phyloP scores from a whole-genome alignment of 805 yeast species.

The Metschnikowia chrysomelidarum region DNA sequence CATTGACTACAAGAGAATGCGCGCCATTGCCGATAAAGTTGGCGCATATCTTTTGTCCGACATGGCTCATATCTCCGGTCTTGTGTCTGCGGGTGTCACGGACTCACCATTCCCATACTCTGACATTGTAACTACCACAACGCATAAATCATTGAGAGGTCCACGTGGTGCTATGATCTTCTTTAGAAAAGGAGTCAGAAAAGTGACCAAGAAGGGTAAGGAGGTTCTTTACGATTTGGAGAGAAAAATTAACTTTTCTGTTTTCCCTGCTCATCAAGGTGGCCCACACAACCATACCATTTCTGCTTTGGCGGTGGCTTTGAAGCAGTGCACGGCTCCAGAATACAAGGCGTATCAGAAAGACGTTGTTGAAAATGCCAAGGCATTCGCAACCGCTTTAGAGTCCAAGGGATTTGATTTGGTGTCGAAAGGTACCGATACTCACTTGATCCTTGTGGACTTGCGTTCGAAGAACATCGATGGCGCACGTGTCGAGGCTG shows the following conservation, averaged over 20 bases:
- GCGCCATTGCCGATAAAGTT: slow-evolving; percentile 84
- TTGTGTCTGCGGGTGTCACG: slow-evolving; percentile 91
- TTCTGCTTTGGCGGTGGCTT: slow-evolving; percentile 92
- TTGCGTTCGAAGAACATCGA: slow-evolving; percentile 78
- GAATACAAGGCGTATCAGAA: slow-evolving; percentile 86
- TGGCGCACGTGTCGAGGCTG: slow-evolving; percentile 94
- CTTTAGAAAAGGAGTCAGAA: slow-evolving; percentile 91
- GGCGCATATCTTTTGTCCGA: slow-evolving; percentile 92
- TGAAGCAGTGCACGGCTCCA: slow-evolving; percentile 86
- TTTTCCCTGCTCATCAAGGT: slow-evolving; percentile 99
- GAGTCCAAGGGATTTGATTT: slow-evolving; percentile 63
- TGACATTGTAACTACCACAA: slow-evolving; percentile 96
- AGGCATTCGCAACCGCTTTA: slow-evolving; percentile 70
- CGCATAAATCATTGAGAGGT: slow-evolving; percentile 96
- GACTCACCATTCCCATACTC: slow-evolving; percentile 92
- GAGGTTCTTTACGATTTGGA: slow-evolving; percentile 85
- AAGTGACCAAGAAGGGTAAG: slow-evolving; percentile 80
- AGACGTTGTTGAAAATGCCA: slow-evolving; percentile 79
- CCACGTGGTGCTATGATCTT: slow-evolving; percentile 99
- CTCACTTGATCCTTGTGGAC: slow-evolving; percentile 85
- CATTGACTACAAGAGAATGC: slow-evolving; percentile 87
- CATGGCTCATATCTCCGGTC: slow-evolving; percentile 97
- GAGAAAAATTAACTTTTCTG: slow-evolving; percentile 89
- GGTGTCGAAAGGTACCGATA: slow-evolving; percentile 93
- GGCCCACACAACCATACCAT: slow-evolving; percentile 99